Conservation (phyloP, 176 grass and related monocot species). For the Phoenix dactylifera region DNA sequence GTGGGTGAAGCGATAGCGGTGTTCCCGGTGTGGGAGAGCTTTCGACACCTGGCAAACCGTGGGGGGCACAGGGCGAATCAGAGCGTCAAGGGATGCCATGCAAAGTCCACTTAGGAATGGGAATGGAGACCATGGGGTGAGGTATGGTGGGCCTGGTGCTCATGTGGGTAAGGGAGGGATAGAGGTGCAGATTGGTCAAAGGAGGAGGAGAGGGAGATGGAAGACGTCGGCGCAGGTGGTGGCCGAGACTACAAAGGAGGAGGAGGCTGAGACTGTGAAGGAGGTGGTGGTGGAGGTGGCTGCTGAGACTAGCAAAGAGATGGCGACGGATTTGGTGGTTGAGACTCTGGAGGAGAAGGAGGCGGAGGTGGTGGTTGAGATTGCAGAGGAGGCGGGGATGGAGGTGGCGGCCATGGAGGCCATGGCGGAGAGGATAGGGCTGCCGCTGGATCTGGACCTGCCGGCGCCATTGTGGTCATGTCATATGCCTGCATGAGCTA, state of each 20-base stretch:
- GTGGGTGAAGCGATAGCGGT: conserved; percentile 3
- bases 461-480: not conserved
- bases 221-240: not conserved
- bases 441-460: conserved; percentile 33
- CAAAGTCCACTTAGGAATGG: not conserved
- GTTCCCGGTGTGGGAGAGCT: not conserved
- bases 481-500: too few species aligned
- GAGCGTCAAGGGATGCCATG: conserved; percentile 22
- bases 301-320: too few species aligned
- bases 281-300: too few species aligned
- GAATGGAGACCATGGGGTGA: too few species aligned
- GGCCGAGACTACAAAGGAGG: too few species aligned
- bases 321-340: too few species aligned
- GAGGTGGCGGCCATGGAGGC: not conserved
- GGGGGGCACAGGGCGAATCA: conserved; percentile 5
- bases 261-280: too few species aligned
- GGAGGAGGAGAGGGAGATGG: not conserved
- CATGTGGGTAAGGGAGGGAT: not conserved
- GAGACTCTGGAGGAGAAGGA: too few species aligned
- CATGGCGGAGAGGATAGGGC: not conserved
- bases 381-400: too few species aligned
- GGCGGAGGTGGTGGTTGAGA: too few species aligned
- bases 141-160: not conserved
- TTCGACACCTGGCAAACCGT: not conserved
- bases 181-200: not conserved